Evolutionary conservation across 176 grass and related monocot species (phyloP).

Genomic region (Dactylis glomerata): DNA sequence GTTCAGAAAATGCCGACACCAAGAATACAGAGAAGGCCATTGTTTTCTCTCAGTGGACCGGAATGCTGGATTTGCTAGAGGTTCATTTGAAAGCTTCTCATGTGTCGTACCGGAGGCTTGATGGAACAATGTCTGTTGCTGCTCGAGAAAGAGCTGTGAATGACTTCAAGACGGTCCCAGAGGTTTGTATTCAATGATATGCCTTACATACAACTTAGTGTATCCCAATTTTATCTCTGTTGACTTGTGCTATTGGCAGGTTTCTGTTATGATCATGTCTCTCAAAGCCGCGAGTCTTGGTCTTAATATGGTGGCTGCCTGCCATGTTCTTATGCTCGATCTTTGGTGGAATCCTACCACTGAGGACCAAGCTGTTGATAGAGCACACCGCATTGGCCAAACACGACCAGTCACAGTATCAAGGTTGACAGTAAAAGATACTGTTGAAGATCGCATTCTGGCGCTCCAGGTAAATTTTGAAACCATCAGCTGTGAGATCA

Average conservation of each 20-base stretch:
- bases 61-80: constrained; percentile 96
- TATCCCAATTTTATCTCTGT: constrained; percentile 2
- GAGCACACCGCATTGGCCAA: constrained; percentile 97
- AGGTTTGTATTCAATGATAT: constrained; percentile 53
- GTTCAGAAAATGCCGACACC: constrained; percentile 30
- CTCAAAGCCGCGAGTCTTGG: constrained; percentile 97
- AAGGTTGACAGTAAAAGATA: constrained; percentile 86
- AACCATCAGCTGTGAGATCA: background rate
- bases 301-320: constrained; percentile 96
- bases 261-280: constrained; percentile 98
- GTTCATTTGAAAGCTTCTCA: constrained; percentile 71
- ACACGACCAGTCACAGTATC: constrained; percentile 85
- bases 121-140: constrained; percentile 94
- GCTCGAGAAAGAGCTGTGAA: constrained; percentile 91
- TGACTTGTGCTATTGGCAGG: constrained; percentile 41
- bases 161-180: constrained; percentile 89
- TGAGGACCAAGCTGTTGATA: constrained; percentile 99
- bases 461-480: constrained; percentile 77
- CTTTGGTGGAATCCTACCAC: constrained; percentile 99
- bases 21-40: constrained; percentile 90
- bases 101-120: constrained; percentile 82
- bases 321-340: constrained; percentile 93
- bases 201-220: background rate
- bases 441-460: constrained; percentile 93
- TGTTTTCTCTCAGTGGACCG: constrained; percentile 97